Base-by-base conservation (phyloP, 345 rosid genomes). In the Barbarea vulgaris region DNA sequence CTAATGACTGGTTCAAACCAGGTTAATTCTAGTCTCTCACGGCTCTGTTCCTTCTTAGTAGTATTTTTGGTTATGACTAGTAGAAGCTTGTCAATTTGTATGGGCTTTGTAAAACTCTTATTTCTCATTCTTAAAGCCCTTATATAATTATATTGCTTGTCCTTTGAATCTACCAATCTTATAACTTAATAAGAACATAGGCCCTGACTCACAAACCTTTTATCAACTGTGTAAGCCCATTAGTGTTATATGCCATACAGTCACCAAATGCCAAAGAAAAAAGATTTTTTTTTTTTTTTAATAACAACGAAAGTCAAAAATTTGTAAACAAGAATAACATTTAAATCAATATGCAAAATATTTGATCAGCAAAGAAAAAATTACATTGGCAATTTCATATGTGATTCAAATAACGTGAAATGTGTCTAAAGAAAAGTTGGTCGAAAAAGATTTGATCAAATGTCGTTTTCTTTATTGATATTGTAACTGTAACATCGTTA, bases 151-250 rank as follows among this genome's bases (percentile, higher is more conserved):
- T 42, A n/a, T 5, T 34, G 17, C 41, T 44, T 52, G 2, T 46
- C 21, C 57, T 31, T 55, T 8, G n/a, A 19, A 31, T 42, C 21
- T 46, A 21, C 13, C 5, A 47, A 46, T 24, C 31, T 55, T 64
- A 64, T 28, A 37, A n/a, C 1, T 13, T 30, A 37, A 25, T 17
- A 63, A 17, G 19, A 51, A 18, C 31, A 52, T 54, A 44, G 77
- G 77, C 61, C 77, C 44, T 36, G 7, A 37, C 12, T 37, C 31
- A 21, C 18, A 60, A 36, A 19, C 64, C 19, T 14, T 37, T 36
- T 37, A 12, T 24, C 21, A 62, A 60, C 31, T 24, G 4, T 62
- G 21, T 63, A 42, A 63, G 52, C 36, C 36, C 52, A 60, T 21
- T 37, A 17, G 15, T 47, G 27, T 6, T 11, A 33, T 8, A n/a